These are phyloP conservation scores for Saussurea involucrata DNA, from an alignment of 129 eudicot species.

Conservation along the genomic window DNA sequence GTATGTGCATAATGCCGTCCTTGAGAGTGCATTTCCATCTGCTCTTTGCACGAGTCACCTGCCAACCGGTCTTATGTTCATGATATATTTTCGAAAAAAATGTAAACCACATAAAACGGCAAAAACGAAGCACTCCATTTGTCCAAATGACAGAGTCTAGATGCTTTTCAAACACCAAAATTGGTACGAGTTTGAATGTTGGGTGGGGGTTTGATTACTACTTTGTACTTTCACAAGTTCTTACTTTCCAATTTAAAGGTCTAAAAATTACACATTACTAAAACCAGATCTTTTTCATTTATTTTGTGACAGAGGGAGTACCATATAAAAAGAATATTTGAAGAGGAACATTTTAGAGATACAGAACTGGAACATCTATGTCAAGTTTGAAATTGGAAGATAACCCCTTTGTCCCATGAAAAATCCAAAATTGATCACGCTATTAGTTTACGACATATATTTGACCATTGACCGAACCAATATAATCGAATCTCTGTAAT, in stretches of 20 bases:
- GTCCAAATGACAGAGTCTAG: background rate
- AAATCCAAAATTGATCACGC: background rate
- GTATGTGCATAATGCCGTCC: conserved; percentile 96
- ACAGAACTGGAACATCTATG: background rate
- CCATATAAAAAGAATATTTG: background rate
- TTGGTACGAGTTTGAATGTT: background rate
- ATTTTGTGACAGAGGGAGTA: background rate
- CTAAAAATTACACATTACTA: background rate
- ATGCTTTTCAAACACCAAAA: background rate
- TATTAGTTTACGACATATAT: background rate
- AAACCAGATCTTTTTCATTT: background rate
- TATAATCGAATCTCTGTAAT: background rate
- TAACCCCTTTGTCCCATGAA: background rate
- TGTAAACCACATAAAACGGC: background rate
- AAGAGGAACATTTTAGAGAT: background rate
- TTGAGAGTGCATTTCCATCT: conserved; percentile 97
- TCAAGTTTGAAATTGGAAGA: background rate
- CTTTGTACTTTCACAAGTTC: background rate
- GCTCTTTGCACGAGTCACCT: conserved; percentile 99
- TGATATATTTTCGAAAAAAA: background rate
- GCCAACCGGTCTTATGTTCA: conserved; percentile 7
- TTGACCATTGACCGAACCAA: background rate
- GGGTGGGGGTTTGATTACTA: background rate
- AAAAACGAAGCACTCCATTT: background rate
- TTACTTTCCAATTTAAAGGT: background rate